phyloP scores from a whole-genome alignment of 2,329 filamentous ascomycete genomes.

The Fusarium avenaceum region DNA sequence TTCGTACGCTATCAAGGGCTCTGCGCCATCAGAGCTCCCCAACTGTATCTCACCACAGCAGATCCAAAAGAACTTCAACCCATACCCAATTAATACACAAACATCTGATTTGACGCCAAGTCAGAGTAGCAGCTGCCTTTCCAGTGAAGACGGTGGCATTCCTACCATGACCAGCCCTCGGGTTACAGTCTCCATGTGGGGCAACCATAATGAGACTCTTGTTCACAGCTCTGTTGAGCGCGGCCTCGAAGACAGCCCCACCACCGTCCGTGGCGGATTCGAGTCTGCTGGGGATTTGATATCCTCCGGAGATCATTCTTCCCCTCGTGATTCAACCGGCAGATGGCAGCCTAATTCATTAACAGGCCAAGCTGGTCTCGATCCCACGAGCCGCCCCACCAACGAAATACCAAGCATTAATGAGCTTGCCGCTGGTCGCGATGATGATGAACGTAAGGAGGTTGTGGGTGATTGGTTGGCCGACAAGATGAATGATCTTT shows the following conservation, averaged over 20 bases:
- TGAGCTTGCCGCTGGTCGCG: conserved; percentile 59
- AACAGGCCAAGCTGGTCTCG: conserved; percentile 62
- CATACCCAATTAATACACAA: conserved; percentile 50
- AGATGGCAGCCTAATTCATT: conserved; percentile 57
- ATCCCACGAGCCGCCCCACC: conserved; percentile 60
- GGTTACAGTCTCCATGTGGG: conserved; percentile 70
- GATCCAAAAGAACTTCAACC: conserved; percentile 57
- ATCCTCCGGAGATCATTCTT: conserved; percentile 46
- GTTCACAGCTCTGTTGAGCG: conserved; percentile 58
- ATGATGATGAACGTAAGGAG: conserved; percentile 62
- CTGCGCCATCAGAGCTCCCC: conserved; percentile 46
- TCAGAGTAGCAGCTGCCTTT: conserved; percentile 63
- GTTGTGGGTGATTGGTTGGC: conserved; percentile 67
- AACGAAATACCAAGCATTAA: conserved; percentile 64
- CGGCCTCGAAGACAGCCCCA: conserved; percentile 56
- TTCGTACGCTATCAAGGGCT: conserved; percentile 46
- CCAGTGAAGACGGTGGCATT: conserved; percentile 63
- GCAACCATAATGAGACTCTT: conserved; percentile 56
- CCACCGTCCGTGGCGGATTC: conserved; percentile 54
- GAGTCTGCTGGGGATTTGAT: conserved; percentile 59
- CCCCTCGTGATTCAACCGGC: conserved; percentile 57
- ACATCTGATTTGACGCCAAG: conserved; percentile 62
- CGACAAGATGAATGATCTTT: conserved; percentile 50
- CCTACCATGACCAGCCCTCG: conserved; percentile 65
- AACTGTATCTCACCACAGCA: conserved; percentile 60